phyloP scores from a whole-genome alignment of 371 early-diverging fungal genomes.

The Saksenaea oblongispora region DNA sequence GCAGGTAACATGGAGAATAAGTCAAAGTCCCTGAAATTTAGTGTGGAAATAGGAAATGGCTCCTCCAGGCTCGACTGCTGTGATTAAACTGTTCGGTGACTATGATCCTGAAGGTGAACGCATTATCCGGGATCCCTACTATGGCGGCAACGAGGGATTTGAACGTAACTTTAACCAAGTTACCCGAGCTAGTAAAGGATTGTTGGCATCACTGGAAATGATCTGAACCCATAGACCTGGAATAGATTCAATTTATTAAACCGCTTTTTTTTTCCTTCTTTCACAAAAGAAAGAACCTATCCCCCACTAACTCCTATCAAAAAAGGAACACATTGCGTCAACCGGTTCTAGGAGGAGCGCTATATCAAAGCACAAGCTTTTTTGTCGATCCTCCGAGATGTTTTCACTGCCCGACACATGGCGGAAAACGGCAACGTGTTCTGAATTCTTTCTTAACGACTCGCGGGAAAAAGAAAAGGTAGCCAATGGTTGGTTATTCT shows the following conservation, averaged over 20 bases:
- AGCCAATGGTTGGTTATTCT: too few species aligned
- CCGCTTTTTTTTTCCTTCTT: too few species aligned
- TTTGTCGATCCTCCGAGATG: too few species aligned
- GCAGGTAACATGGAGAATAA: constrained; percentile 38
- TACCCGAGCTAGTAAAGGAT: constrained; percentile 57
- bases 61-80: constrained; percentile 40
- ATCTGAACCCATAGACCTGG: constrained; percentile 9
- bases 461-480: too few species aligned
- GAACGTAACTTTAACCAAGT: constrained; percentile 87
- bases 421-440: not conserved
- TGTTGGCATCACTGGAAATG: constrained; percentile 32
- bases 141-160: constrained; percentile 86
- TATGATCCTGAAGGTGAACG: constrained; percentile 77
- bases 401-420: not conserved
- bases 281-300: not conserved
- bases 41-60: constrained; percentile 23
- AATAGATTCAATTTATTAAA: not conserved
- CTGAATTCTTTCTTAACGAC: too few species aligned
- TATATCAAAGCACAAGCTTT: too few species aligned
- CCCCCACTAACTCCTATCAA: not conserved
- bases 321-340: constrained; percentile 1
- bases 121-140: constrained; percentile 89
- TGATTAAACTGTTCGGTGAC: constrained; percentile 84
- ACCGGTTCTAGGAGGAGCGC: not conserved
- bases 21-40: constrained; percentile 3